These are phyloP conservation scores for Coelastrella sp. DNA, from an alignment of 139 green algal genomes.

Conservation along the genomic window DNA sequence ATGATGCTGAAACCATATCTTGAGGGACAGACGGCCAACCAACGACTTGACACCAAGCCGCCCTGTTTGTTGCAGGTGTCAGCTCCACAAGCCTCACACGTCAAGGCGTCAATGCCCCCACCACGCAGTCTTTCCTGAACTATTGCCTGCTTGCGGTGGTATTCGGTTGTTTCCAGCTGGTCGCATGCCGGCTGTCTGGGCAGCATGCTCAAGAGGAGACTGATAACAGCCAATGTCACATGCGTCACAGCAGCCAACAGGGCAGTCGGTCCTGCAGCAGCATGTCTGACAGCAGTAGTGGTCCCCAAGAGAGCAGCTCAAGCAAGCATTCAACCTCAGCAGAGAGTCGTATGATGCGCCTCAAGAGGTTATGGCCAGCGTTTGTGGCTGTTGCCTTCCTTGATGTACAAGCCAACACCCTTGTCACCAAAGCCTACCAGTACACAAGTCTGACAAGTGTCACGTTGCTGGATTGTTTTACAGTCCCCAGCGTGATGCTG, in stretches of 20 bases:
- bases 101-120: constrained; percentile 68
- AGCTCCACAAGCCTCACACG: constrained; percentile 58
- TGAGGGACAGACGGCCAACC: too few species aligned
- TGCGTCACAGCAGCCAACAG: not conserved
- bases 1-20: too few species aligned
- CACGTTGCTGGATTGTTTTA: constrained; percentile 84
- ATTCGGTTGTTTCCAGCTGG: constrained; percentile 47
- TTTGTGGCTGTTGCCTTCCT: constrained; percentile 77
- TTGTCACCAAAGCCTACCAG: constrained; percentile 56
- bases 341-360: not conserved
- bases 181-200: not conserved
- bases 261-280: too few species aligned
- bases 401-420: constrained; percentile 84
- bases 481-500: constrained; percentile 78
- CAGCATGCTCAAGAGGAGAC: too few species aligned
- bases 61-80: constrained; percentile 48
- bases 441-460: constrained; percentile 89
- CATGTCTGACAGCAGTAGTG: not conserved
- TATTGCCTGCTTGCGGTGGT: constrained; percentile 71
- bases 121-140: constrained; percentile 73
- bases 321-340: not conserved
- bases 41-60: too few species aligned
- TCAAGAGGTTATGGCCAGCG: not conserved
- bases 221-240: too few species aligned
- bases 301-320: not conserved